These are phyloP conservation scores for Shiraia bambusicola DNA, from an alignment of 2,329 filamentous ascomycete genomes.

Conservation along the genomic window DNA sequence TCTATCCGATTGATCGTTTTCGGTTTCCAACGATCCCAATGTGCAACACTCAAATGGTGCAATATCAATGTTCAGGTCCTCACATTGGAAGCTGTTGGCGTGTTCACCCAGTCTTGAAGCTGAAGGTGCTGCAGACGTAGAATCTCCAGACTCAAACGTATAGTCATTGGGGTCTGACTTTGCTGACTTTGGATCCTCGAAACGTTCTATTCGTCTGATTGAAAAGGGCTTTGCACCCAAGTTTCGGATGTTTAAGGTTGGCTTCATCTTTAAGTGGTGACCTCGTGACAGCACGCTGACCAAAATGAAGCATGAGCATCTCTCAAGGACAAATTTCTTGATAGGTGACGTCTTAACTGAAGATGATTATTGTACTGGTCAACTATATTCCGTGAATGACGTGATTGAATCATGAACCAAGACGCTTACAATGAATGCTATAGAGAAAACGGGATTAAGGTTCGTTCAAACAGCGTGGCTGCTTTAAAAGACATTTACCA, in stretches of 20 bases:
- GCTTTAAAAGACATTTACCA: no score
- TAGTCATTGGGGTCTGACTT: conserved; percentile 36
- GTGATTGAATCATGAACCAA: no score
- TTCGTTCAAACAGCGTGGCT: no score
- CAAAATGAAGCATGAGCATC: no score
- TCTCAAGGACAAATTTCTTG: no score
- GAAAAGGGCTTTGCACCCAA: conserved; percentile 72
- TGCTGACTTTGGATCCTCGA: conserved; percentile 57
- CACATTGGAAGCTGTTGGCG: conserved; percentile 60
- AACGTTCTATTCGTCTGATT: conserved; percentile 73
- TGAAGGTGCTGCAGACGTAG: conserved; percentile 33
- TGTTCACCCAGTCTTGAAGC: conserved; percentile 53
- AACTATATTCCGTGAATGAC: no score
- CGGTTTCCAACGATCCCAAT: conserved; percentile 57
- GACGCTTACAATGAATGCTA: no score
- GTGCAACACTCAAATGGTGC: conserved; percentile 67
- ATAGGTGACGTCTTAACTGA: no score
- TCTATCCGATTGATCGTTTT: conserved; percentile 1
- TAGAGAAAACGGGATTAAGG: no score
- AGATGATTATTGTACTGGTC: no score
- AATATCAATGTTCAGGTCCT: conserved; percentile 64
- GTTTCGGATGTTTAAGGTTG: conserved; percentile 66
- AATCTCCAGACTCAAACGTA: conserved; percentile 33
- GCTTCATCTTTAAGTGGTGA: no score
- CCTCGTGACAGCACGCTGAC: no score